Evolutionary conservation across 2,329 filamentous ascomycete genomes (phyloP), one percentile per base, ranked within the genome.

Genomic region (Cladophialophora exuberans): DNA sequence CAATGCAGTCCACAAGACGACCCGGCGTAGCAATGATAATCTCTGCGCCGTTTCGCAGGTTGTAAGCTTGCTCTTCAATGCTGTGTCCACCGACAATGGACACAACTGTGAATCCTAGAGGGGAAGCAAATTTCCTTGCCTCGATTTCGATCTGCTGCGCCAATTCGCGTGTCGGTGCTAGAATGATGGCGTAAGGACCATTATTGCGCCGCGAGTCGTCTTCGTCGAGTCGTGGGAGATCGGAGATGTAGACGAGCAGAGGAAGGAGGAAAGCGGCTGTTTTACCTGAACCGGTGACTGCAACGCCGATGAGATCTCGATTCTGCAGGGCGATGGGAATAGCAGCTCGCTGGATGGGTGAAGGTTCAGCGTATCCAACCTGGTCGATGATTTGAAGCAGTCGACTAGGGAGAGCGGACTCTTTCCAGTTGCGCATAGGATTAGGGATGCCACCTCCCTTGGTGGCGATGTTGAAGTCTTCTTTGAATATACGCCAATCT

Each of bases 401-500:
- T 1, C 84, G 81, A 57, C 83, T 80, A 2, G 94, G 92, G 33
- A 99, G 79, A 4, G 80, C 81, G 3, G 92, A 96, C 72, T 99
- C 94, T 42, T 82, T 70, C 94, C 94, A 99, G 64, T 81, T 90
- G 45, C 94, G 90, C 92, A 99, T 97, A 0, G 94, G 94, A 66
- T 97, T 93, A 1, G 94, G 94, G 52, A 97, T 90, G 22, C 82
- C 81, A 38, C 93, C 93, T 54, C 94, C 94, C 72, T 96, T 97
- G 6, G 91, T 97, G 35, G 87, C 82, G 69, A 99, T 99, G 65
- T 94, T 95, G 76, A 96, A 97, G 73, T 99, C 92, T 72, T 97
- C 94, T 75, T 97, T 99, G 84, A 99, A 97, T 65, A 99, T 97
- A 69, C 94, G 89, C 94, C 94, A 99, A 73, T 99, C 94, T 70